These are phyloP conservation scores for Fusarium nygamai DNA, from an alignment of 2,329 filamentous ascomycete species.

Conservation along the genomic window DNA sequence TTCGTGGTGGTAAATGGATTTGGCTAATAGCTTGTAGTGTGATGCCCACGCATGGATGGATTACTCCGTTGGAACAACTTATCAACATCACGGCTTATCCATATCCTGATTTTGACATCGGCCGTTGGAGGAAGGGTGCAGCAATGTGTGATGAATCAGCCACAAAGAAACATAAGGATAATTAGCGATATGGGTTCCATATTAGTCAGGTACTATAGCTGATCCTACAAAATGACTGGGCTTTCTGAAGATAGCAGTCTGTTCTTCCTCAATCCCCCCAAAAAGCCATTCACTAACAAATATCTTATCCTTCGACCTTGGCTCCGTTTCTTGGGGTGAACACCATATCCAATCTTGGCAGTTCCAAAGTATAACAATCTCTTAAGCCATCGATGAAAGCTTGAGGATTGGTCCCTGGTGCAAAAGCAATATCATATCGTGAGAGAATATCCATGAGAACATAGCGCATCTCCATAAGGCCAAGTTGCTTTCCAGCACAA, in stretches of 20 bases:
- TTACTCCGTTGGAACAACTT: not conserved
- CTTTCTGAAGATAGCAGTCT: not conserved
- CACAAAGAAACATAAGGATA: not conserved
- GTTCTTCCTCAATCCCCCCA: fast-evolving
- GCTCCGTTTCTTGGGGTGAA: not conserved
- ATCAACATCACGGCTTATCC: not conserved
- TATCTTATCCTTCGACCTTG: not conserved
- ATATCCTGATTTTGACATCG: not conserved
- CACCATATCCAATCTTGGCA: not conserved
- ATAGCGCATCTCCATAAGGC: conserved; percentile 31
- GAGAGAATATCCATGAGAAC: conserved; percentile 16
- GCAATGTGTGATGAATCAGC: not conserved
- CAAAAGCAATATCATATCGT: conserved; percentile 3
- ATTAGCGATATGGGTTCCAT: fast-evolving
- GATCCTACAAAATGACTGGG: fast-evolving
- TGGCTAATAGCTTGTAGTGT: not conserved
- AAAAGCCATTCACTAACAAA: fast-evolving
- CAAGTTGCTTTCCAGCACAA: conserved; percentile 33
- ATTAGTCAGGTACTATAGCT: fast-evolving
- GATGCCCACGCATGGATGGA: not conserved
- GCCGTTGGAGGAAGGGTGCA: not conserved
- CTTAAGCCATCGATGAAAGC: conserved; percentile 4
- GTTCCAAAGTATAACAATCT: conserved; percentile 24
- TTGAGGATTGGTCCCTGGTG: not conserved
- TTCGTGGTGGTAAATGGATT: fast-evolving